Base-by-base conservation (phyloP, 73 alveolate species). In the Paramecium tetraurelia region DNA sequence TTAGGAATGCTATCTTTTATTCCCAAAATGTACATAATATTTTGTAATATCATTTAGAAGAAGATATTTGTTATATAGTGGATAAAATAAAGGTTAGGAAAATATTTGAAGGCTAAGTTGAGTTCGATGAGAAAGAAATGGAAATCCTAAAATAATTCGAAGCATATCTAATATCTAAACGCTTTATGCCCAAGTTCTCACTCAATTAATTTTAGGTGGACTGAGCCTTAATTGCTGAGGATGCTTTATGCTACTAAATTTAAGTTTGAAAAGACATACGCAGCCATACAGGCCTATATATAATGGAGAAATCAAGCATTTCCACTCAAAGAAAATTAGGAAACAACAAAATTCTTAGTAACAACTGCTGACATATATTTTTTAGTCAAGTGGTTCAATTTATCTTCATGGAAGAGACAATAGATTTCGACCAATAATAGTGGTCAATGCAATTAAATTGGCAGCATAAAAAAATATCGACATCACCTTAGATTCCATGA, bases 361-460 rank as follows among this genome's bases (percentile, higher is more conserved):
- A 53, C 9, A 3, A 22, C 0, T 44, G 29, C 0, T 40, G 7
- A 38, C 12, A 10, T 72, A 72, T 29, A 9, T n/a, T 0, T 35
- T 20, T 27, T 10, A 89, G 94, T 44, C 35, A 27, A 89, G 50
- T 4, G 96, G 96, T n/a, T 92, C 94, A 7, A 86, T 93, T 18
- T 93, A 93, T 75, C 36, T 93, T 43, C 96, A 93, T 87, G 96
- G 96, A n/a, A 63, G 96, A 38, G 96, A 93, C 72, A 86, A 93
- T 44, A 38, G 94, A 50, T 93, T 86, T 40, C 58, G 96, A 33
- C 96, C 96, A 59, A 53, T 93, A 48, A 71, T 93, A 48, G 80
- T 93, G 21, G 76, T 93, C 18, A 93, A 93, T 75, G 94, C 94
- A 21, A 46, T 40, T 22, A 93, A 83, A 58, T 77, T 93, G 63